Evolutionary conservation across 2,329 filamentous ascomycete species (phyloP).

Genomic region (Fusarium veterinarium): DNA sequence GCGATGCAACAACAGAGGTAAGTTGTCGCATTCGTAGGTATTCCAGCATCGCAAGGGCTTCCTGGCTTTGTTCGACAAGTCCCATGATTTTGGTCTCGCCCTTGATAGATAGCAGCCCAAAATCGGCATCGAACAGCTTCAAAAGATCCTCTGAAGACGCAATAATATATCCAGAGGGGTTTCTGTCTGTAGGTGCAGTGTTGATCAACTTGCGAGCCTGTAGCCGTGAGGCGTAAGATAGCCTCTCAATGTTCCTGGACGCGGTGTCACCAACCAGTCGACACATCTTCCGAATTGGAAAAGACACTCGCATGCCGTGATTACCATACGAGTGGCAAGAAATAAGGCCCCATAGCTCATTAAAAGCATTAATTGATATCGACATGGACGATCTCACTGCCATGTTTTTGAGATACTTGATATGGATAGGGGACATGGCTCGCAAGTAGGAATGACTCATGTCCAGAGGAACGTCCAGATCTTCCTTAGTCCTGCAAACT

Average conservation of each 20-base stretch:
- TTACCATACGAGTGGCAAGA: conserved; percentile 84
- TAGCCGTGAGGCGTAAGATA: conserved; percentile 86
- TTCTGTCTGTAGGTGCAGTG: conserved; percentile 81
- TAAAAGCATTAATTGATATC: conserved; percentile 88
- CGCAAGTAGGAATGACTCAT: conserved; percentile 87
- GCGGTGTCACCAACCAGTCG: conserved; percentile 86
- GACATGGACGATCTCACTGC: conserved; percentile 94
- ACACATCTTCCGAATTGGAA: conserved; percentile 93
- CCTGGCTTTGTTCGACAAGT: conserved; percentile 78
- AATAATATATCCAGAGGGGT: conserved; percentile 89
- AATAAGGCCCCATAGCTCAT: conserved; percentile 88
- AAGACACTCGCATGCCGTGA: conserved; percentile 88
- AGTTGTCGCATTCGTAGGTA: conserved; percentile 82
- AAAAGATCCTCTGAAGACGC: conserved; percentile 88
- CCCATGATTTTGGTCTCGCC: conserved; percentile 92
- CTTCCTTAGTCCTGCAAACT: conserved; percentile 80
- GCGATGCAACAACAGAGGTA: conserved; percentile 80
- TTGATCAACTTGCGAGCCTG: conserved; percentile 91
- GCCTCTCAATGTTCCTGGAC: conserved; percentile 85
- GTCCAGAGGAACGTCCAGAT: conserved; percentile 80
- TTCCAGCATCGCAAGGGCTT: conserved; percentile 85
- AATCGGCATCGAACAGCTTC: conserved; percentile 87
- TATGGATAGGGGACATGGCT: conserved; percentile 89
- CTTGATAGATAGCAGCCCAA: conserved; percentile 83
- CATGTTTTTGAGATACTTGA: conserved; percentile 92